Conservation (phyloP, 352 stramenopile species). For the Halophytophthora batemanensis region DNA sequence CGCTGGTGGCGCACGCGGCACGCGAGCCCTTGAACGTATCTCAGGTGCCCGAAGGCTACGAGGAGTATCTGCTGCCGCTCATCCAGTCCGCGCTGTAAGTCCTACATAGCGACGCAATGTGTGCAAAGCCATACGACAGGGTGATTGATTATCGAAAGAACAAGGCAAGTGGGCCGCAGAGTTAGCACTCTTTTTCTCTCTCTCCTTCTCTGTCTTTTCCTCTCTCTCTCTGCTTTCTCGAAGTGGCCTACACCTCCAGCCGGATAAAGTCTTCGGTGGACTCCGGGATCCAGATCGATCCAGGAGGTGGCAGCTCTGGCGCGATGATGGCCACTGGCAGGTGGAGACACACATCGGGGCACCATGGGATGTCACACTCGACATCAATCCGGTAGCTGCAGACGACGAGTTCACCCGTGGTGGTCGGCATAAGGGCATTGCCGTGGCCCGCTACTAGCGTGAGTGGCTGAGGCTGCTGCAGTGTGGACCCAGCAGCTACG, state of each 20-base stretch:
- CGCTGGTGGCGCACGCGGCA: slow-evolving; percentile 38
- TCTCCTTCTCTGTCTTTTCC: no score
- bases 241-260: no score
- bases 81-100: slow-evolving; percentile 30
- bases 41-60: slow-evolving; percentile 53
- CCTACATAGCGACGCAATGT: no score
- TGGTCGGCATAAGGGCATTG: slow-evolving; percentile 41
- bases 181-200: no score
- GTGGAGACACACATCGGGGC: slow-evolving; percentile 51
- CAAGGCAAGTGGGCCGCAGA: no score
- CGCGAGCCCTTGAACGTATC: slow-evolving; percentile 63
- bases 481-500: slow-evolving; percentile 26
- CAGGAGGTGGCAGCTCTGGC: slow-evolving; percentile 19
- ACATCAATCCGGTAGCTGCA: slow-evolving; percentile 62
- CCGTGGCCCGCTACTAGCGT: slow-evolving; percentile 27
- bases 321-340: slow-evolving; percentile 60
- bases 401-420: slow-evolving; percentile 40
- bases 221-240: no score
- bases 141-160: no score
- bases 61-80: slow-evolving; percentile 43
- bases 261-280: slow-evolving; percentile 17
- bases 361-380: slow-evolving; percentile 68
- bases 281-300: slow-evolving; percentile 20
- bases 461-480: slow-evolving; percentile 54
- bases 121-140: no score